Base-by-base conservation (phyloP, 1,139 yeast species). In the Trichomonascaceae sp. region DNA sequence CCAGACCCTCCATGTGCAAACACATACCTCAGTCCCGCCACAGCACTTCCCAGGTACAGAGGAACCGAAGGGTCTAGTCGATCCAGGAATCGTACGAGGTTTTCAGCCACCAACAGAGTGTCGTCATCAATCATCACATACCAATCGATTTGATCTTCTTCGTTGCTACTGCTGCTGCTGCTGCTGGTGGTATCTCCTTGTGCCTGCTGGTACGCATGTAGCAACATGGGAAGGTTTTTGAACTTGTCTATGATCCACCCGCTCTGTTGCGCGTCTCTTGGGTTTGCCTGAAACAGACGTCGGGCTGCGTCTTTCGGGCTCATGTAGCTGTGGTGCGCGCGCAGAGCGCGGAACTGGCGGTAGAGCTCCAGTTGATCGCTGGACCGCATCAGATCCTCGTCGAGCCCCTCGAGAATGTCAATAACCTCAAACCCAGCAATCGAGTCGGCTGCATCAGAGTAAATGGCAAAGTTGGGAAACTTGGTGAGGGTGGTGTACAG, bases 1-100 rank as follows among this genome's bases (percentile, higher is more conserved):
- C 56, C 61, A 2, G 60, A 48, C 5, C 61, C 60, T 4, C 60
- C 60, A 32, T 56, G 57, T 1, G 60, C 62, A 39, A 57, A 58
- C n/a, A 44, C 36, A 36, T 38, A 36, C 11, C 39, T 40, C 16
- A 40, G 33, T 4, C 44, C 44, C 3, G 40, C 45, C 9, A 49
- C 52, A 4, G 47, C 43, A 8, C 53, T 45, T 6, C 60, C 60
- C 34, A 56, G 37, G 40, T 54, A 55, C 15, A 43, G 39, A 4
- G 48, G 45, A 26, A 43, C 37, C 9, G 32, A 36, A 22, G 48
- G 46, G 32, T 54, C 45, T 26, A 51, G 37, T 4, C 38, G 38
- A n/a, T 35, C 13, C 13, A 55, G 43, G 36, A 43, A 48, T 13
- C 35, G 36, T 32, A 48, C 37, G 31, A 55, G 36, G 29, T 48